These are phyloP conservation scores for Mycena crocata DNA, from an alignment of 768 basidiomycete species.

Conservation along the genomic window DNA sequence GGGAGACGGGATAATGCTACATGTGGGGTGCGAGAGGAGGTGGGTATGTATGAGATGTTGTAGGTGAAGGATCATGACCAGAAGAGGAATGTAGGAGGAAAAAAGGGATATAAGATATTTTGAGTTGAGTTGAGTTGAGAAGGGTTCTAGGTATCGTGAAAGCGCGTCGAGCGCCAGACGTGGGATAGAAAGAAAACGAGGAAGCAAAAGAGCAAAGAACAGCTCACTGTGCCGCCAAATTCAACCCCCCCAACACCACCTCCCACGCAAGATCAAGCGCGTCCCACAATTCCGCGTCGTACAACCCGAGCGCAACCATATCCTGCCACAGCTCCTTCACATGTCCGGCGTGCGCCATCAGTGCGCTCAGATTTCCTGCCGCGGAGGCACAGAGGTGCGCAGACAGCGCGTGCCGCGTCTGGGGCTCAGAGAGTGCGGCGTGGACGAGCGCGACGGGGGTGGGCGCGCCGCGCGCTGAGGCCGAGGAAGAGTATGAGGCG, in stretches of 20 bases:
- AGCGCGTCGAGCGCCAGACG: too few relatives aligned
- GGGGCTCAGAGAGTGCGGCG: too few relatives aligned
- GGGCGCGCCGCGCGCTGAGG: constrained; percentile 43
- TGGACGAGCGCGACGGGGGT: constrained; percentile 45
- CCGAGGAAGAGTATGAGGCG: constrained; percentile 6
- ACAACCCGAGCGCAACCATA: constrained; percentile 61
- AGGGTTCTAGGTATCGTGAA: too few relatives aligned
- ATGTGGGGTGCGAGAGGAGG: too few relatives aligned
- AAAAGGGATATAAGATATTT: too few relatives aligned
- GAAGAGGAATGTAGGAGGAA: too few relatives aligned
- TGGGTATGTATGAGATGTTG: too few relatives aligned
- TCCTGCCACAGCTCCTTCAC: constrained; percentile 68
- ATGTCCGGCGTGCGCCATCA: constrained; percentile 51
- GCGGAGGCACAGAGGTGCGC: background rate
- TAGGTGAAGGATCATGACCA: too few relatives aligned
- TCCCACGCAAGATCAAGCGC: constrained; percentile 65
- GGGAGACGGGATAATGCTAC: too few relatives aligned
- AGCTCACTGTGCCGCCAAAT: constrained; percentile 41
- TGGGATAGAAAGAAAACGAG: too few relatives aligned
- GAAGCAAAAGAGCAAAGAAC: too few relatives aligned
- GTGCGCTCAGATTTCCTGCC: constrained; percentile 11
- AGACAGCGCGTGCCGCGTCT: background rate
- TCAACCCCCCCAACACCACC: constrained; percentile 61
- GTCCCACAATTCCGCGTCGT: constrained; percentile 59
- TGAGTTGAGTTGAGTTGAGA: too few relatives aligned